These are phyloP conservation scores for Botrytis byssoidea DNA, from an alignment of 2,329 filamentous ascomycete species.

Conservation along the genomic window DNA sequence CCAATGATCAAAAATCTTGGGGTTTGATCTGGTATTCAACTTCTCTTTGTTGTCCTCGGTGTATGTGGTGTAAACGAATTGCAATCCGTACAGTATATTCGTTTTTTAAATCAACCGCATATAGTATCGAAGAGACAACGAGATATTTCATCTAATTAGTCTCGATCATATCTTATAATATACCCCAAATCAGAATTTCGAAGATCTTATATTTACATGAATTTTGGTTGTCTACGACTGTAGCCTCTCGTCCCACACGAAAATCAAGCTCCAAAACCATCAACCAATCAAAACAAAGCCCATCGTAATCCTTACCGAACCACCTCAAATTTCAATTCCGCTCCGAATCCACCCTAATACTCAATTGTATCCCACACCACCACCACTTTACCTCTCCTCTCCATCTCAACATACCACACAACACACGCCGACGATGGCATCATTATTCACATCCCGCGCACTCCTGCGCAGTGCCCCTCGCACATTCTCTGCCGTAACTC, in stretches of 20 bases:
- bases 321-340: constrained; percentile 20
- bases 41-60: neutral
- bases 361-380: constrained; percentile 17
- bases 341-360: constrained; percentile 22
- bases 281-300: constrained; percentile 20
- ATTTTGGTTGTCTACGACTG: neutral
- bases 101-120: neutral
- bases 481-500: constrained; percentile 31
- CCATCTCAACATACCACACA: constrained; percentile 17
- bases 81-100: neutral
- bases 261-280: constrained; percentile 13
- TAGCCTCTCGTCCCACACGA: constrained; percentile 1
- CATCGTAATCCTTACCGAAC: constrained; percentile 21
- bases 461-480: constrained; percentile 59
- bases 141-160: neutral
- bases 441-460: constrained; percentile 67
- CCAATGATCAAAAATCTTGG: neutral
- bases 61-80: neutral
- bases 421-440: constrained; percentile 53
- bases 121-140: neutral
- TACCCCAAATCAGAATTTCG: too few species aligned
- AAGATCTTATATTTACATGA: neutral
- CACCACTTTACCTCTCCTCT: constrained; percentile 18
- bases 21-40: neutral
- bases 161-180: neutral